Evolutionary conservation across 2,329 filamentous ascomycete genomes (phyloP).

Genomic region (Aspergillus bombycis): DNA sequence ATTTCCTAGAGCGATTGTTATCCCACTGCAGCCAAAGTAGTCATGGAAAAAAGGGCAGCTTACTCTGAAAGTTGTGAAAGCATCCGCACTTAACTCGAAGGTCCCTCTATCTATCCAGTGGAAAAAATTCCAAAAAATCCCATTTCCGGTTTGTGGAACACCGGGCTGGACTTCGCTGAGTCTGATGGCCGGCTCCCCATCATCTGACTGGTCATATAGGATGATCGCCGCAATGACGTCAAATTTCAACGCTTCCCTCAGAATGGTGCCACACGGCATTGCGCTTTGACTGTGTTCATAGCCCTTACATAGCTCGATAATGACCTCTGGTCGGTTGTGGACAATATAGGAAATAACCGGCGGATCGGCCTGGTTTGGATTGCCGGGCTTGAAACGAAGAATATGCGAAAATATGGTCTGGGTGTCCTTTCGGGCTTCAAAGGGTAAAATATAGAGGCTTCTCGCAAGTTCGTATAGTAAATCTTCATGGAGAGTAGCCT

Average conservation of each 20-base stretch:
- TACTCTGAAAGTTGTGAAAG: conserved; percentile 95
- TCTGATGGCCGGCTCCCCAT: conserved; percentile 74
- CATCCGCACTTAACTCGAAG: conserved; percentile 96
- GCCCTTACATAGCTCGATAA: conserved; percentile 84
- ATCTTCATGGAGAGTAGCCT: conserved; percentile 84
- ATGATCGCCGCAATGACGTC: conserved; percentile 90
- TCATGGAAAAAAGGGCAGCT: conserved; percentile 26
- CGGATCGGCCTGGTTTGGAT: conserved; percentile 71
- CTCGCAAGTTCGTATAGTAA: conserved; percentile 81
- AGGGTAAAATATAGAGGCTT: conserved; percentile 82
- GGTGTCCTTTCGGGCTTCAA: conserved; percentile 94
- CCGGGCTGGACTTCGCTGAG: conserved; percentile 77
- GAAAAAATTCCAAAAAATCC: conserved; percentile 96
- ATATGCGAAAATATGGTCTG: conserved; percentile 96
- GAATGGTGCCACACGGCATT: conserved; percentile 84
- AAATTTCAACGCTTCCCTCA: conserved; percentile 87
- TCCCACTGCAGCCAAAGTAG: neutral
- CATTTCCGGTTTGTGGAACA: conserved; percentile 73
- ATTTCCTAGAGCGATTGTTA: conserved; percentile 68
- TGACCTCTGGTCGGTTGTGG: conserved; percentile 80
- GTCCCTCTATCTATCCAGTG: conserved; percentile 95
- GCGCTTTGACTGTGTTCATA: conserved; percentile 91
- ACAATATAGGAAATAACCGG: conserved; percentile 88
- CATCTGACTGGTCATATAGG: conserved; percentile 83
- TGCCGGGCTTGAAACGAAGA: conserved; percentile 79